Evolutionary conservation across 257 asterid species (phyloP), one percentile per base, ranked within the genome.

Genomic region (Petrea volubilis): DNA sequence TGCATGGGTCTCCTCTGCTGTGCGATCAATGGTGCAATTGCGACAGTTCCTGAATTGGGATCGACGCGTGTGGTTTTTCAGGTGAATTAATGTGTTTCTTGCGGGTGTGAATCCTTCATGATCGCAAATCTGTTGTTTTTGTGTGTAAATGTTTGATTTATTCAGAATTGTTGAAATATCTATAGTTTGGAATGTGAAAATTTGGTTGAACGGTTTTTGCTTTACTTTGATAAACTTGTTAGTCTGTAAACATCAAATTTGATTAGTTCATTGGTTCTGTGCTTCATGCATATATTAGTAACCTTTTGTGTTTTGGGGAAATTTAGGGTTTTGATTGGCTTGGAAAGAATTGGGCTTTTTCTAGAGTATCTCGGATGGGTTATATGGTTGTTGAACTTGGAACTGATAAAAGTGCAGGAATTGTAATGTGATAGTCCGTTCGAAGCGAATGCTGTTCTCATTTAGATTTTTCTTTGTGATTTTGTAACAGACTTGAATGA

Each of bases 21-120:
- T 57, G 79, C 77, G 14, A 49, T 74, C 68, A 40, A 14, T 47
- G 80, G 78, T 9, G 79, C 79, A 24, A 40, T 60, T 65, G 91
- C 91, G 77, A 18, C 72, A 68, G 77, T 55, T 72, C 83, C 93
- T n/a, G 82, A 79, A 79, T 27, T 87, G 71, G 89, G 91, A 72
- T 83, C 94, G 34, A 25, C 87, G 14, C 89, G 91, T 38, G 94
- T 87, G 23, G 91, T 87, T 43, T 87, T 87, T 73, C 89, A 87
- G 91, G 94, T 87, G 23, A 29, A 25, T 44, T 73, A 44, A 6
- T 7, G 60, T 15, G 51, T 68, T 72, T 34, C 52, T n/a, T 36
- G 29, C 24, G 21, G n/a, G 31, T 52, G 47, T 72, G 65, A 28
- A 23, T 71, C 9, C 24, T 40, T 43, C 72, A 57, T 55, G 68